Evolutionary conservation across 306 rosid genomes (phyloP), one percentile per base, ranked within the genome.

Genomic region (Cucurbita argyrosperma): DNA sequence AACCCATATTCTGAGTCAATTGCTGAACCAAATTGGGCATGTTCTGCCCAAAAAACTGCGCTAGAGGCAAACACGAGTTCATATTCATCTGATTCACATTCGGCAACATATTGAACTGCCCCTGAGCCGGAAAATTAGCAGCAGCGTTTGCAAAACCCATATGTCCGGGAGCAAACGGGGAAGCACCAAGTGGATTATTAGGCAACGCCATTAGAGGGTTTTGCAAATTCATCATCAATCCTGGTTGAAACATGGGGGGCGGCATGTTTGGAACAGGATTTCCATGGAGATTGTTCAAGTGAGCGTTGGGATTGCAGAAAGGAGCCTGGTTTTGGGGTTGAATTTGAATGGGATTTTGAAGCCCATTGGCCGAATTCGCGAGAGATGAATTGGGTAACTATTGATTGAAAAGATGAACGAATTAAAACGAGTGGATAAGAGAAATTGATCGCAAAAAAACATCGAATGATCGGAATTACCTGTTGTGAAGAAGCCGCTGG

Each of bases 21-120:
- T 85, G 96, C 65, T 88, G 91, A 70, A 81, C 82, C 46, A 85
- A 80, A 75, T 74, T 85, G 49, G 80, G 13, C 52, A 90, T 81
- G 71, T 76, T 78, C 42, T 84, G 88, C 15, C 85, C 91, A 16
- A 86, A 84, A 42, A 87, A 60, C 45, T 84, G 92, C 10, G 86
- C 88, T 35, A 80, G 82, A 40, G 76, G 52, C 49, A 74, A 90
- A 69, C 89, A 82, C 18, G 85, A 70, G 82, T 81, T 88, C 45
- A 79, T 45, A 81, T 81, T 88, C 45, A 79, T 45, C 75, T 80
- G 92, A 72, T 85, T 84, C 23, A 53, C 77, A 82, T 75, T 79
- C 83, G 75, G 89, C 73, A 60, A 76, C 80, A 80, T 30, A 66
- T 65, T 83, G 76, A 83, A 68, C 65, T 80, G 88, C 46, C 90